These are phyloP conservation scores for Leccinum disarticulatum DNA, from an alignment of 768 basidiomycete genomes.

Conservation along the genomic window DNA sequence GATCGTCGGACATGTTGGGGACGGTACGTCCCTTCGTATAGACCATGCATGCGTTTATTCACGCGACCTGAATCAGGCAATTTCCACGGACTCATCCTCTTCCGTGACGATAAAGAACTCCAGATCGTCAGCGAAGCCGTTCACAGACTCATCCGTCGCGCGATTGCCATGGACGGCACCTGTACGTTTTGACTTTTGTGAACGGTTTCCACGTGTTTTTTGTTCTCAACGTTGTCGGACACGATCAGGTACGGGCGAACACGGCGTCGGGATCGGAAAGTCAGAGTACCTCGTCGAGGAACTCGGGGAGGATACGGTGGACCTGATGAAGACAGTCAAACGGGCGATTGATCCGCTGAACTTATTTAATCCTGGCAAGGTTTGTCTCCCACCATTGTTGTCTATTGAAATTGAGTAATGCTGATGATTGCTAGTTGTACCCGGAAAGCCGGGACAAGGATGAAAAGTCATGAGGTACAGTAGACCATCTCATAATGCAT, in stretches of 20 bases:
- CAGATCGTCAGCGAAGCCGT: slow-evolving; percentile 55
- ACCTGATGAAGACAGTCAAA: slow-evolving; percentile 87
- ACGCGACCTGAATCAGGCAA: slow-evolving; percentile 36
- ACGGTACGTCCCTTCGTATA: slow-evolving; percentile 50
- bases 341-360: slow-evolving; percentile 73
- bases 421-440: slow-evolving; percentile 14
- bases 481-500: too few species aligned
- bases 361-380: slow-evolving; percentile 86
- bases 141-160: slow-evolving; percentile 70
- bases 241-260: slow-evolving; percentile 72
- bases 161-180: slow-evolving; percentile 72
- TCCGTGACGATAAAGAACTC: slow-evolving; percentile 59
- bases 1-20: slow-evolving; percentile 80
- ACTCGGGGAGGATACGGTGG: slow-evolving; percentile 78
- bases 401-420: background rate
- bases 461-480: background rate
- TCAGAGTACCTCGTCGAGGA: slow-evolving; percentile 81
- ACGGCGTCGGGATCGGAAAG: slow-evolving; percentile 87
- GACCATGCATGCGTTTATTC: background rate
- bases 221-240: background rate
- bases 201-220: background rate
- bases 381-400: slow-evolving; percentile 10
- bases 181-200: slow-evolving; percentile 43
- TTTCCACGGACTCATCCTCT: slow-evolving; percentile 52
- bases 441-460: slow-evolving; percentile 1